Base-by-base conservation (phyloP, 1,139 yeast species). In the Blastobotrys indianensis region DNA sequence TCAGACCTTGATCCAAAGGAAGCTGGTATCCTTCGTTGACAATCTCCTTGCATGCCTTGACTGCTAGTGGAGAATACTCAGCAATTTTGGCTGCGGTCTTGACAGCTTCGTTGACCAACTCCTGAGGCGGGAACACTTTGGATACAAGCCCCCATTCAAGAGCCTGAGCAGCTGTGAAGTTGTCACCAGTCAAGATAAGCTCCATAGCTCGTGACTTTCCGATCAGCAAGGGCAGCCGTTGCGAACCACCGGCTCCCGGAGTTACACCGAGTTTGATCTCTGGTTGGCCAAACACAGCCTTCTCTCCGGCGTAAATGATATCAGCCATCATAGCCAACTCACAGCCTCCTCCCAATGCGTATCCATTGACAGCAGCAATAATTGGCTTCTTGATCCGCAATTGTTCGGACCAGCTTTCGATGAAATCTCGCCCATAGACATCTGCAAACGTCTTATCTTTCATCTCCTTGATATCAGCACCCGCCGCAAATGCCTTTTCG, bases 191-290 rank as follows among this genome's bases (percentile, higher is more conserved):
- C 37, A 75, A 62, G 39, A 73, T 69, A 38, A 65, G 54, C 54
- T 75, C 78, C 70, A 72, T 71, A 23, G 79, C 77, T 36, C 66
- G 63, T 20, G 74, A 61, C 61, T 74, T 74, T 30, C 79, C 79
- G 52, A 75, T 66, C 17, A 73, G 68, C 42, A 68, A 61, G 28
- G 72, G 64, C 41, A 74, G 64, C 32, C 79, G 64, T 59, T 74
- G 79, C 6, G 78, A 69, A 20, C 77, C 79, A 23, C 79, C 79
- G 15, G 75, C 76, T 4, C 79, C 79, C 31, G 79, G 79, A 42
- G 75, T 68, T 33, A 74, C 67, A 4, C 79, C 79, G 11, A 75
- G 64, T 52, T 71, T 72, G 58, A 75, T 72, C 54, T 75, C 79
- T 20, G 79, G 79, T 57, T 75, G 78, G 11, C 79, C 79, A 53